Base-by-base conservation (phyloP, 805 yeast species). In the Zygoascus biomembranicola region DNA sequence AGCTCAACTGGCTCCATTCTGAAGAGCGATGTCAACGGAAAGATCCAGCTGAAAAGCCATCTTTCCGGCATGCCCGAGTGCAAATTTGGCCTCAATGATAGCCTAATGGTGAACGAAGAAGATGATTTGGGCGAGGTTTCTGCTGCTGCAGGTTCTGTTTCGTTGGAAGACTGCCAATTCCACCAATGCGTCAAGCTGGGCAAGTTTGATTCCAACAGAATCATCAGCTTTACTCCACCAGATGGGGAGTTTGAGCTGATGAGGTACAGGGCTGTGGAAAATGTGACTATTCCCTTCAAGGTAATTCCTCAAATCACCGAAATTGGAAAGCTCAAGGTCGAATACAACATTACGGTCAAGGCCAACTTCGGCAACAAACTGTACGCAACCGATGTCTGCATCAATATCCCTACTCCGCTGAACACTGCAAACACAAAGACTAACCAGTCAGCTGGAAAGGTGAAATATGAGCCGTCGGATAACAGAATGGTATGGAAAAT, bases 181-280 rank as follows among this genome's bases (percentile, higher is more conserved):
- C 96, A 89, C 68, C 92, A 87, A 61, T 87, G 96, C 67, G 96
- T 89, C 26, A 81, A 84, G 56, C 72, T 88, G 53, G 79, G 79
- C 54, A 77, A 79, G 59, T 87, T 84, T 66, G 89, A 86, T 56
- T 64, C 74, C 19, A 82, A 84, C 26, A 72, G 85, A 43, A 70
- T 79, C 23, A 84, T 90, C 54, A 79, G 77, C 47, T 89, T 90
- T 59, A 73, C 82, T 11, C 96, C 96, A 2, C 96, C 96, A 1
- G 96, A 89, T 69, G 95, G 95, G 0, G 80, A 81, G 50, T 87
- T 88, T 65, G 92, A 88, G 66, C 76, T 90, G 55, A 83, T 90
- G 90, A 75, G 80, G 37, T 90, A 89, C 68, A 73, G 84, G 53
- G 76, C 78, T 1, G 68, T 73, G 1, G 80, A 80, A 45, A 80